Evolutionary conservation across 129 eudicot species (phyloP).

Genomic region (Sambucus nigra): DNA sequence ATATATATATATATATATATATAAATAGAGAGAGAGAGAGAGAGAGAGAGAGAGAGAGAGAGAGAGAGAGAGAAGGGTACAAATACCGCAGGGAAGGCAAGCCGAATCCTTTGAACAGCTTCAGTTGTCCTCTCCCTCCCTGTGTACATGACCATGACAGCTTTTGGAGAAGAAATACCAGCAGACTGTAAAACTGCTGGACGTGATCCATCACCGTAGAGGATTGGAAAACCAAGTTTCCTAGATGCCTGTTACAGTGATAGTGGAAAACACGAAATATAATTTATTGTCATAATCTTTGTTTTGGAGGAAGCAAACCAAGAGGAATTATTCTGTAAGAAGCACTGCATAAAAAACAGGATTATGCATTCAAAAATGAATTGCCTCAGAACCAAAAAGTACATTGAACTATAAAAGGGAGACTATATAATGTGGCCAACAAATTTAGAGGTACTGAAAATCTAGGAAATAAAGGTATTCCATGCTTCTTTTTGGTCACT

Average conservation of each 20-base stretch:
- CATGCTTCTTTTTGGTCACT: background rate
- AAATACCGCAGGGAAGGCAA: conserved; percentile 76
- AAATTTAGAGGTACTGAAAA: no score
- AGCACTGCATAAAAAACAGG: no score
- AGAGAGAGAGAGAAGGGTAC: background rate
- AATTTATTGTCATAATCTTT: background rate
- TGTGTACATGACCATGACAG: conserved; percentile 85
- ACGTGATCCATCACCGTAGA: conserved; percentile 94
- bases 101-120: conserved; percentile 89
- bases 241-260: conserved; percentile 48
- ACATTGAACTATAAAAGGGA: no score
- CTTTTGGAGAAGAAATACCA: conserved; percentile 93
- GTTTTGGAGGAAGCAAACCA: background rate
- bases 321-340: background rate
- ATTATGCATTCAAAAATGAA: no score
- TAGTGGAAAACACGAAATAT: background rate
- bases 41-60: conserved; percentile 1
- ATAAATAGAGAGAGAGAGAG: background rate
- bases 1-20: no score
- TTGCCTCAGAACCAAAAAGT: no score
- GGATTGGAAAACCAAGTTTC: conserved; percentile 79
- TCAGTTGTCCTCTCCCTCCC: conserved; percentile 55
- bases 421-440: no score
- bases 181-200: conserved; percentile 92
- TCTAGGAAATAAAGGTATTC: no score